A percentile compares a stretch with the other conserved stretches of the same genome.
These are phyloP conservation scores for Lobosporangium transversale DNA, from an alignment of 192 early-diverging fungal species.

Conservation along the genomic window DNA sequence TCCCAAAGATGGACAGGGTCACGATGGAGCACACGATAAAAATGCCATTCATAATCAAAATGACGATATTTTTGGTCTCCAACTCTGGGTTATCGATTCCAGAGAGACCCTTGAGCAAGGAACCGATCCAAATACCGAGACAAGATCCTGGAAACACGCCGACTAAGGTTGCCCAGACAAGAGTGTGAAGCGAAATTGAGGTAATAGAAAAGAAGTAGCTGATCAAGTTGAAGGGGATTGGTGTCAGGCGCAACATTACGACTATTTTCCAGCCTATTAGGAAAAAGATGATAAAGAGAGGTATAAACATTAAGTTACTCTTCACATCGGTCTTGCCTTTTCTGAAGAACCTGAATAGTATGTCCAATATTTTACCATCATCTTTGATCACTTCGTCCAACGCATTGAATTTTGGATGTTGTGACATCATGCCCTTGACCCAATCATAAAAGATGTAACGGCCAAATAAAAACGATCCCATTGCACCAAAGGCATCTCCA, in stretches of 20 bases:
- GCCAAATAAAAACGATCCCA: constrained; percentile 56
- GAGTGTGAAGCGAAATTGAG: constrained; percentile 44
- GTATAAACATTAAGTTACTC: neutral
- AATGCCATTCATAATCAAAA: constrained; percentile 54
- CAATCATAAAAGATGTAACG: constrained; percentile 57
- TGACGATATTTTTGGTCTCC: constrained; percentile 52
- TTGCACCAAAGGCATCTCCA: constrained; percentile 51
- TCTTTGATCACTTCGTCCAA: constrained; percentile 56
- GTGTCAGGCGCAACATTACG: constrained; percentile 55
- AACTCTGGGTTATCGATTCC: constrained; percentile 56
- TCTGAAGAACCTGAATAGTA: no score
- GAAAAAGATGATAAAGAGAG: neutral
- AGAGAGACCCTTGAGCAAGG: constrained; percentile 54
- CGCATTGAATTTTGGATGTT: constrained; percentile 45
- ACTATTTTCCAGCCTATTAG: constrained; percentile 58
- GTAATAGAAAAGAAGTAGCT: constrained; percentile 59
- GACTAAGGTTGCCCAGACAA: constrained; percentile 49
- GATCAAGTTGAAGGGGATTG: constrained; percentile 57
- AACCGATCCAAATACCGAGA: constrained; percentile 59
- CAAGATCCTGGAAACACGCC: constrained; percentile 57
- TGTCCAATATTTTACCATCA: constrained; percentile 55
- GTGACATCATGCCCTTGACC: constrained; percentile 53
- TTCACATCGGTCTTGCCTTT: no score
- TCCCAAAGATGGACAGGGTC: constrained; percentile 55
- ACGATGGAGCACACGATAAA: constrained; percentile 54